Percentiles rank a stretch among this genome's conserved stretches.
These are phyloP conservation scores for Colletotrichum sp. DNA, from an alignment of 2,329 filamentous ascomycete species.

Conservation along the genomic window DNA sequence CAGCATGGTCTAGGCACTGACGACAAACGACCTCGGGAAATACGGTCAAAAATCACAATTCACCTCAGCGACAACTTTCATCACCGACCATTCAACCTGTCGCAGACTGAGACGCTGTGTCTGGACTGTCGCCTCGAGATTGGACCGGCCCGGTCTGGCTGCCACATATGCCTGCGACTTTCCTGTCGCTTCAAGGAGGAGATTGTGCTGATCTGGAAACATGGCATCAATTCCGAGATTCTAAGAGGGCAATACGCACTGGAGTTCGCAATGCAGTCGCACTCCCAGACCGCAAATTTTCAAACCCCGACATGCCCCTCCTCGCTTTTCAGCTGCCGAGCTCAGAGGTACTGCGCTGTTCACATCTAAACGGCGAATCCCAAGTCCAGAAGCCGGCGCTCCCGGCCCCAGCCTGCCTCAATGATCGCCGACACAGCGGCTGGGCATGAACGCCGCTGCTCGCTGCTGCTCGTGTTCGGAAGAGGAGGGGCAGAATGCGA, in stretches of 20 bases:
- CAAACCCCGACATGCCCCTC: not conserved
- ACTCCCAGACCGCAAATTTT: not conserved
- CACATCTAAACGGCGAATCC: not conserved
- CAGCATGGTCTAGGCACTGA: not conserved
- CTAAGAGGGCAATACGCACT: not conserved
- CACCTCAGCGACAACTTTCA: not conserved
- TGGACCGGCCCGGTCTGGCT: not conserved
- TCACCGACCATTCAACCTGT: not conserved
- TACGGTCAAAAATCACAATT: not conserved
- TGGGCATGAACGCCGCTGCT: not conserved
- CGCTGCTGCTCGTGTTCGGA: not conserved
- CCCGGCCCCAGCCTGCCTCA: not conserved
- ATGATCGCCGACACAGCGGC: not conserved
- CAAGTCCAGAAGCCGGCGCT: not conserved
- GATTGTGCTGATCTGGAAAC: not conserved
- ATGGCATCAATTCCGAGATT: not conserved
- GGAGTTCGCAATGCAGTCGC: not conserved
- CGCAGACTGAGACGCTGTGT: not conserved
- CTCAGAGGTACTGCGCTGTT: not conserved
- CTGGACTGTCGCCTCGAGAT: not conserved
- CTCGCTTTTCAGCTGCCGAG: not conserved
- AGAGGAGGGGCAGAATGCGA: not conserved
- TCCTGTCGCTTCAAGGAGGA: not conserved
- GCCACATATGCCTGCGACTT: not conserved
- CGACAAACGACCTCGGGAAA: not conserved